These are phyloP conservation scores for Comarum palustre DNA, from an alignment of 306 rosid genomes.

Conservation along the genomic window DNA sequence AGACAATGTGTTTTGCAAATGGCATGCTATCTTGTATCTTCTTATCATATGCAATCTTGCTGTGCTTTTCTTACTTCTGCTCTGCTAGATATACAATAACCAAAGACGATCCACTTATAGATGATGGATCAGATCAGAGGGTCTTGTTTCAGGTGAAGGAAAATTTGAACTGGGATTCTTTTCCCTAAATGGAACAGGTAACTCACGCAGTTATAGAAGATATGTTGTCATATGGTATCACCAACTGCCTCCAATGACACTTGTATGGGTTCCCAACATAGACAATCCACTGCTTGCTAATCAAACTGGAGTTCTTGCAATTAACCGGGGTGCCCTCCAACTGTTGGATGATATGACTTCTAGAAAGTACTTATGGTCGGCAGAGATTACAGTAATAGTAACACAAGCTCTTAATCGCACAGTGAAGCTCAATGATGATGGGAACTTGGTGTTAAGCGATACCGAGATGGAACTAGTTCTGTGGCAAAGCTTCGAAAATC, in stretches of 20 bases:
- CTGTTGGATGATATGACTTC: neutral
- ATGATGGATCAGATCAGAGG: neutral
- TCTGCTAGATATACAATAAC: slow-evolving; percentile 21
- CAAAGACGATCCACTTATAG: neutral
- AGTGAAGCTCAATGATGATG: slow-evolving; percentile 39
- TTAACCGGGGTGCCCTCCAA: neutral
- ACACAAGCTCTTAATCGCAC: neutral
- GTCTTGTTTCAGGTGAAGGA: slow-evolving; percentile 31
- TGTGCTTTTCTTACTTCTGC: slow-evolving; percentile 21
- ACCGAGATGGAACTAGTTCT: neutral
- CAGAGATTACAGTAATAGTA: neutral
- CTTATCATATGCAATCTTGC: neutral
- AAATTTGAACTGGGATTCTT: slow-evolving; percentile 46
- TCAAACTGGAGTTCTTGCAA: slow-evolving; percentile 3
- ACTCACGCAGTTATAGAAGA: neutral
- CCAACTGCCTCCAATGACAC: neutral
- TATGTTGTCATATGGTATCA: slow-evolving; percentile 51
- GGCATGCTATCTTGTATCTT: neutral
- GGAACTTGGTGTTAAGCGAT: slow-evolving; percentile 34
- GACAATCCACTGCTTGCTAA: neutral
- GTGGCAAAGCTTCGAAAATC: slow-evolving; percentile 50
- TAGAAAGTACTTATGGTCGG: neutral
- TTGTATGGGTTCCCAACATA: slow-evolving; percentile 58
- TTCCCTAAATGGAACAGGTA: slow-evolving; percentile 5
- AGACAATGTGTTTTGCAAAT: neutral